phyloP scores from a whole-genome alignment of 345 rosid genomes.

The Aquilaria yunnanensis region DNA sequence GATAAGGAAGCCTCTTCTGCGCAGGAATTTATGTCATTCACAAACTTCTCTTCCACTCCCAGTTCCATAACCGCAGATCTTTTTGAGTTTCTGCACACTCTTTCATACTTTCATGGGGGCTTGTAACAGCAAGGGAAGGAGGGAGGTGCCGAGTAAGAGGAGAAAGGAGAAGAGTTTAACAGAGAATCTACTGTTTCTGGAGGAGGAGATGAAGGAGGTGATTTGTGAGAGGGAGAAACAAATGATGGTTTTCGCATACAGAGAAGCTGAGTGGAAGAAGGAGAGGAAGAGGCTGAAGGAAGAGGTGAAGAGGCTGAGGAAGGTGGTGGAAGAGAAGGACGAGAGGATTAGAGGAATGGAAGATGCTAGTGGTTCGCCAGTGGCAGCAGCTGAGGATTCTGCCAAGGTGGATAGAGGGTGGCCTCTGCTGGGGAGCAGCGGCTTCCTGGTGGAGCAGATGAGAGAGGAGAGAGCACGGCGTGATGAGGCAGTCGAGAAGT shows the following conservation, averaged over 20 bases:
- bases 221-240: conserved; percentile 46
- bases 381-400: conserved; percentile 6
- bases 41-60: conserved; percentile 16
- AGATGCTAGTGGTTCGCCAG: neutral
- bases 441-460: conserved; percentile 44
- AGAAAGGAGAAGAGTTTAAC: conserved; percentile 18
- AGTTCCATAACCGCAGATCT: conserved; percentile 5
- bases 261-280: conserved; percentile 62
- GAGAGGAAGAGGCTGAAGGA: conserved; percentile 63
- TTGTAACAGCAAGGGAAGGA: conserved; percentile 35
- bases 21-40: conserved; percentile 24
- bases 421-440: conserved; percentile 24
- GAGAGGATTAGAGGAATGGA: conserved; percentile 27
- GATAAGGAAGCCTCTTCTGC: conserved; percentile 23
- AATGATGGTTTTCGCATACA: conserved; percentile 32
- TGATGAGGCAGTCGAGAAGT: conserved; percentile 71
- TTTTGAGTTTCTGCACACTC: neutral
- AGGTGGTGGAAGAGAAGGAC: conserved; percentile 36
- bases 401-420: conserved; percentile 19
- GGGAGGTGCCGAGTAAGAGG: conserved; percentile 3
- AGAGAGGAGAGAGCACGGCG: conserved; percentile 57
- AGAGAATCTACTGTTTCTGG: conserved; percentile 37
- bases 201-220: conserved; percentile 38
- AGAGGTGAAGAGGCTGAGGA: conserved; percentile 50
- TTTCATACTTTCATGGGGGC: conserved; percentile 31